Evolutionary conservation across 2,329 filamentous ascomycete species (phyloP), one percentile per base, ranked within the genome.

Genomic region (Rhynchosporium secalis): DNA sequence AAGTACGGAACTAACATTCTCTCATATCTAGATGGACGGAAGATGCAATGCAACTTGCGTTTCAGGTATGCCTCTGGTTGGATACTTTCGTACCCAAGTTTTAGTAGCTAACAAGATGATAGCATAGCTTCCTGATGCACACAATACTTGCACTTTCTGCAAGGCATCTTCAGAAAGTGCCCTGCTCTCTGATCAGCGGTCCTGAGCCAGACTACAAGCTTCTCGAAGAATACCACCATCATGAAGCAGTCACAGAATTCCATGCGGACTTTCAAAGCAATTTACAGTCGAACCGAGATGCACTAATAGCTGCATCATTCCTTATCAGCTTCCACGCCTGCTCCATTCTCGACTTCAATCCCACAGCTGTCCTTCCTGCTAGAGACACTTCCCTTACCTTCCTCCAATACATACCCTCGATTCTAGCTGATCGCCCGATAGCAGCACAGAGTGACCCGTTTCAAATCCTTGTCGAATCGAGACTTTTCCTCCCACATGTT

Each of bases 51-150:
- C 66, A 66, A 40, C 56, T 68, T 13, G 66, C 60, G 29, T 65
- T 68, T 38, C 59, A 63, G 48, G 66, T 65, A 60, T 20, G 51
- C 36, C 29, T n/a, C 36, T 3, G 6, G 6, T 10, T 20, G 20
- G 26, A 15, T 20, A 36, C 28, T 28, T 26, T 20, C 20, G 10
- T 12, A 48, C 9, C 41, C 12, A 20, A 15, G 15, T 55, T n/a
- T 28, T 29, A 15, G 31, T 40, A 41, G 31, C 40, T 51, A 26
- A 52, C 33, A 48, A 26, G 15, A 36, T n/a, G 4, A 31, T 49
- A 68, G 66, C 49, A 68, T 12, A 60, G 58, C 31, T 68, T 66
- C 33, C 56, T 68, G 13, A 58, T 68, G 54, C 66, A 68, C 41
- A 64, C 66, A 6, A 63, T 68, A 2, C 59, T 68, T 13, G 56